These are phyloP conservation scores for Penicillium psychrofluorescens DNA, from an alignment of 495 filamentous ascomycete species.

Conservation along the genomic window DNA sequence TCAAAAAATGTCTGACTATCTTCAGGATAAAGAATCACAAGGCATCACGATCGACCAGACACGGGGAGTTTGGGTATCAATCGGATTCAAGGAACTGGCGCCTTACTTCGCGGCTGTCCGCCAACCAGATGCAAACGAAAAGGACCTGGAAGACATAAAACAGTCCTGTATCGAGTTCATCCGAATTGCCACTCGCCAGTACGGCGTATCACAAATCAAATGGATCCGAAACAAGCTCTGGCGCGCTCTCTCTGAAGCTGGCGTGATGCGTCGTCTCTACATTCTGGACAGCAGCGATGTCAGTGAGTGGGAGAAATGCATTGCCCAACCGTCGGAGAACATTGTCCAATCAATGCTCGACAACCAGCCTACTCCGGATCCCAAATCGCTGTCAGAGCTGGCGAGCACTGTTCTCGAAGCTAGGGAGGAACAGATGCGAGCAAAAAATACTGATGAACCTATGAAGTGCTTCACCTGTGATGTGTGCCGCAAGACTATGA, in stretches of 20 bases:
- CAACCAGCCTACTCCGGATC: conserved; percentile 47
- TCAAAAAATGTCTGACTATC: conserved; percentile 48
- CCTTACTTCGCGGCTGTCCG: conserved; percentile 53
- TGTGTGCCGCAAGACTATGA: conserved; percentile 59
- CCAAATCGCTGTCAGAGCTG: conserved; percentile 52
- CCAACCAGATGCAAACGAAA: conserved; percentile 18
- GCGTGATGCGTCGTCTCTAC: conserved; percentile 51
- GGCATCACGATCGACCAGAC: conserved; percentile 57
- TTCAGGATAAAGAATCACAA: conserved; percentile 34
- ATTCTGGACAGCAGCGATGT: conserved; percentile 68
- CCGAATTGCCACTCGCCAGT: conserved; percentile 76
- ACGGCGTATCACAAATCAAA: conserved; percentile 71
- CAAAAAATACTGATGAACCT: conserved; percentile 26
- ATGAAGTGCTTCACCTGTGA: conserved; percentile 53
- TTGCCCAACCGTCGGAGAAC: conserved; percentile 56
- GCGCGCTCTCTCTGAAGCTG: conserved; percentile 47
- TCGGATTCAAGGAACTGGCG: conserved; percentile 88
- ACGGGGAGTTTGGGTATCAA: conserved; percentile 89
- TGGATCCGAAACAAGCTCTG: conserved; percentile 85
- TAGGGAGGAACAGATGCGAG: conserved; percentile 39
- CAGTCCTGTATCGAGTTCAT: conserved; percentile 47
- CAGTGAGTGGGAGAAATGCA: conserved; percentile 44
- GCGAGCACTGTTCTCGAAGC: conserved; percentile 49
- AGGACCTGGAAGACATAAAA: conserved; percentile 37
- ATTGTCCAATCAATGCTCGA: conserved; percentile 56